Base-by-base conservation (phyloP, 441 rosid genomes). In the Populus trichocarpa region DNA sequence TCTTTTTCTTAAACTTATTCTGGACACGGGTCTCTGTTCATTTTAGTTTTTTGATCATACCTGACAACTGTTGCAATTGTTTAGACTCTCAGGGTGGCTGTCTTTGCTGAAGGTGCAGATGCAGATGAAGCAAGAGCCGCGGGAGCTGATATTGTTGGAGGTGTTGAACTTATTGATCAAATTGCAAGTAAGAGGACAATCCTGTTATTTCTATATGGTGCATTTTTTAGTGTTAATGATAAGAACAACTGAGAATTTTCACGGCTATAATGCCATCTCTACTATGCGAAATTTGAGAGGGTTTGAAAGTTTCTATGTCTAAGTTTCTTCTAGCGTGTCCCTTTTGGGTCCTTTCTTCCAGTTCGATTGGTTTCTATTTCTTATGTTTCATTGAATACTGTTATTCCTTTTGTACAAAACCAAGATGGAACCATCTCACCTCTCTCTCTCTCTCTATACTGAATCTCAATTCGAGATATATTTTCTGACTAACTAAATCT, bases 51-150 rank as follows among this genome's bases (percentile, higher is more conserved):
- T 40, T 74, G 10, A 30, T 40, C 69, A 72, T 11, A 32, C 65
- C 5, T 40, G 73, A 65, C 68, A 64, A 68, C 69, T 22, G 20
- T 69, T 77, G 25, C 83, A 59, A 67, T 75, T 73, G 80, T 84
- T 72, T 85, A 94, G 99, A 94, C 87, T 82, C 90, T 94, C 77
- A 91, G 88, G 85, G 89, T 94, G 79, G 99, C 98, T 69, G 87
- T 93, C 84, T 94, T 96, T 81, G 98, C 98, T 42, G 97, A 93
- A 81, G 99, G 99, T 28, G 78, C 88, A 42, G 98, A 96, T 79
- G 99, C 98, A 74, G 98, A 93, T 78, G 99, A 96, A 80, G 98
- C 98, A 72, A 91, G 89, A 87, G 96, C 95, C 80, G 98, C 98
- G 1, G 98, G 99, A 83, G 99, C 99, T 87, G 95, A 96, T 89